phyloP scores from a whole-genome alignment of 257 asterid genomes.

The Solanum sejunctum region DNA sequence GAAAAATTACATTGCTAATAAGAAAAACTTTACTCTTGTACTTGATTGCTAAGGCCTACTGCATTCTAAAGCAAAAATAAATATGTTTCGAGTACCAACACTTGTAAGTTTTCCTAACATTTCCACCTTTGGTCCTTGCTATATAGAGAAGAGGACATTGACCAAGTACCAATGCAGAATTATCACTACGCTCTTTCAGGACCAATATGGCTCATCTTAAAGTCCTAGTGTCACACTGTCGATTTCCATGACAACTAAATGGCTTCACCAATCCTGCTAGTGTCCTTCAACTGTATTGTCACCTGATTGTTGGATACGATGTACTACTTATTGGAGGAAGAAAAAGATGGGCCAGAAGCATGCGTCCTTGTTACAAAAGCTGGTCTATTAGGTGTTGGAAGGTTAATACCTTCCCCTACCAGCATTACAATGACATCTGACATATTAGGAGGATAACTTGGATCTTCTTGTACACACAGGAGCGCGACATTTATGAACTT shows the following conservation, averaged over 20 bases:
- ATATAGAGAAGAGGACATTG: not conserved
- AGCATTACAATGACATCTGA: slow-evolving; percentile 8
- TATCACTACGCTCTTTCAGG: too few species aligned
- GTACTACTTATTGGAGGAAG: not conserved
- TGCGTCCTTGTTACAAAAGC: slow-evolving; percentile 1
- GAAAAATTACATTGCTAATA: not conserved
- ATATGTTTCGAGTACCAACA: not conserved
- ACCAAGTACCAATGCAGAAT: not conserved
- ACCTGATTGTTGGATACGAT: not conserved
- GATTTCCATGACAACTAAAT: not conserved
- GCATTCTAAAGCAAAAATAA: not conserved
- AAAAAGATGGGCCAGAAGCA: not conserved
- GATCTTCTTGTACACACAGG: slow-evolving; percentile 20
- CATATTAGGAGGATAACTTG: slow-evolving; percentile 14
- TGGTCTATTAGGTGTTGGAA: slow-evolving; percentile 10
- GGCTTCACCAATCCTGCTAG: not conserved
- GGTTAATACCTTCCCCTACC: not conserved
- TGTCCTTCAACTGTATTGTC: not conserved
- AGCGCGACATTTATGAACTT: slow-evolving; percentile 12
- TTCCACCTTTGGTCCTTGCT: not conserved
- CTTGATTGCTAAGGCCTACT: not conserved
- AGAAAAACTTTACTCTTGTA: not conserved
- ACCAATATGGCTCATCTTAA: not conserved
- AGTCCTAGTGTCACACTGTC: not conserved
- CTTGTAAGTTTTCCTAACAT: not conserved